A percentile compares a stretch with the other conserved stretches of the same genome.
phyloP scores from a whole-genome alignment of 2,329 filamentous ascomycete genomes.

The Massarina eburnea region DNA sequence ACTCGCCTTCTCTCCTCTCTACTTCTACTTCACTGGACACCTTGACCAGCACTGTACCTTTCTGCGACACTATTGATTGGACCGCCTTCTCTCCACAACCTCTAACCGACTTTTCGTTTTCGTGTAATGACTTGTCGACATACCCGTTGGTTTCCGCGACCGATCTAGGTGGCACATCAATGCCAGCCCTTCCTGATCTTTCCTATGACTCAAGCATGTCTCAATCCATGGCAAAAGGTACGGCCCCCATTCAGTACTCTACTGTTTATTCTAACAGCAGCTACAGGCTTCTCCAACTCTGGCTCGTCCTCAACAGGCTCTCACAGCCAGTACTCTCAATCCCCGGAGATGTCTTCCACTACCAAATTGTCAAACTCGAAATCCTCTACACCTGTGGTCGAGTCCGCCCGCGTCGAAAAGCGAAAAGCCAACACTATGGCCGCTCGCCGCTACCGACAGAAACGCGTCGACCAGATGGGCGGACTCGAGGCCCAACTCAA shows the following conservation, averaged over 20 bases:
- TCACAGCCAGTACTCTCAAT: conserved; percentile 25
- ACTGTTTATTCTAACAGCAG: conserved; percentile 12
- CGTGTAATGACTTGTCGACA: conserved; percentile 22
- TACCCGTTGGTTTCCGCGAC: conserved; percentile 19
- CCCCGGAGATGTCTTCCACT: conserved; percentile 25
- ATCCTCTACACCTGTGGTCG: conserved; percentile 22
- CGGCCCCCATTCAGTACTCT: neutral
- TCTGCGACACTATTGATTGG: conserved; percentile 28
- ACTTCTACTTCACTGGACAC: conserved; percentile 24
- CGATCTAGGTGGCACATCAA: conserved; percentile 17
- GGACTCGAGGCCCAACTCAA: conserved; percentile 63
- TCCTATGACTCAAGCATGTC: conserved; percentile 20
- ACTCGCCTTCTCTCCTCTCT: conserved; percentile 22
- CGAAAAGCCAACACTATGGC: conserved; percentile 70
- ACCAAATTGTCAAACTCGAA: conserved; percentile 27
- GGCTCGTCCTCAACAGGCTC: conserved; percentile 30
- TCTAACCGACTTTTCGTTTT: conserved; percentile 17
- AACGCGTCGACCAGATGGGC: conserved; percentile 66
- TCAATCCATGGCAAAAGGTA: conserved; percentile 31
- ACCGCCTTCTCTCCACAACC: conserved; percentile 22
- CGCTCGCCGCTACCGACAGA: conserved; percentile 71
- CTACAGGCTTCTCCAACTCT: conserved; percentile 26
- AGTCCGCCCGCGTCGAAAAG: conserved; percentile 48
- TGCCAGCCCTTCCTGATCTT: conserved; percentile 17
- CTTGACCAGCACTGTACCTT: conserved; percentile 21